Conservation (phyloP, 2,329 filamentous ascomycete species). For the Cercospora nicotianae region DNA sequence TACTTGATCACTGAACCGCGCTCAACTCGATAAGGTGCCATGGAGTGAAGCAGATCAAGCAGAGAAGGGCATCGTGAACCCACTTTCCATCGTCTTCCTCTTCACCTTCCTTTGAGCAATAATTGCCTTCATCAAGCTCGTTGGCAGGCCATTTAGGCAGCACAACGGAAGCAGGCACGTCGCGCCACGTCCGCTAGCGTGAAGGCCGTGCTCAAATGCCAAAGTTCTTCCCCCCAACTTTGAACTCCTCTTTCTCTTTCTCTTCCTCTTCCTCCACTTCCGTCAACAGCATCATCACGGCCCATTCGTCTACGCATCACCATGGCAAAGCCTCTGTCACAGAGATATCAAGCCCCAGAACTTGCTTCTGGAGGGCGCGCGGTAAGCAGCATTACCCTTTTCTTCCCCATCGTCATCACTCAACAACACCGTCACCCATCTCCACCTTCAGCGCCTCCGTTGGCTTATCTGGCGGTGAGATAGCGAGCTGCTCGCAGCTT, state of each 20-base stretch:
- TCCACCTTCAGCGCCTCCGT: background rate
- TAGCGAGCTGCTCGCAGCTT: background rate
- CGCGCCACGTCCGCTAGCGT: background rate
- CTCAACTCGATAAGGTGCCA: background rate
- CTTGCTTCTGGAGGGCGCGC: background rate
- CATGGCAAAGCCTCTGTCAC: background rate
- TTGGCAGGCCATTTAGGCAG: background rate
- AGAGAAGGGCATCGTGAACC: background rate
- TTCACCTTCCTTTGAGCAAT: background rate
- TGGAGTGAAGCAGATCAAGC: background rate
- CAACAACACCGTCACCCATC: background rate
- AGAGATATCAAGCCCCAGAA: background rate
- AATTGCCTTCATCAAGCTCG: background rate
- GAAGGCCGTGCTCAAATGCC: background rate
- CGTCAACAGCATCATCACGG: background rate
- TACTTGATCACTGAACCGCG: background rate
- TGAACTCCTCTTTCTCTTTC: background rate
- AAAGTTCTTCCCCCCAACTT: background rate
- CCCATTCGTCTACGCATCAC: background rate
- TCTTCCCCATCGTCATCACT: background rate
- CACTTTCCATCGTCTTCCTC: background rate
- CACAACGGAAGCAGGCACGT: background rate
- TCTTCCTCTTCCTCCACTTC: background rate
- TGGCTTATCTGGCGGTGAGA: background rate
- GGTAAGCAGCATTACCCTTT: background rate